These are phyloP conservation scores for Septoria petroselini DNA, from an alignment of 2,329 filamentous ascomycete species.

Conservation along the genomic window DNA sequence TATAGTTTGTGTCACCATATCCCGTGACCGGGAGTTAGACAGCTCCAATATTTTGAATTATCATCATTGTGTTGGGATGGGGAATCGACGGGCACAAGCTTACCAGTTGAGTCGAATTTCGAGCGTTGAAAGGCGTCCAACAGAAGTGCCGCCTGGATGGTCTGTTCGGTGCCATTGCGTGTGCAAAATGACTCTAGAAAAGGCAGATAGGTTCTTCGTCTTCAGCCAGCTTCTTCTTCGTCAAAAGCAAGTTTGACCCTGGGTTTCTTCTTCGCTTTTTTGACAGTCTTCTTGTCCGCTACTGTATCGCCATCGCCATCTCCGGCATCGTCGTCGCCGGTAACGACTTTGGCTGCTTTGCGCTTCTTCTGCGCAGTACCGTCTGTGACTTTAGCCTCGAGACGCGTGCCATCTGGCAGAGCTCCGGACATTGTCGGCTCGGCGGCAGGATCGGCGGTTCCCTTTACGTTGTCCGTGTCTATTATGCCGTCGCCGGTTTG, in stretches of 20 bases:
- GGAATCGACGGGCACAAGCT: background rate
- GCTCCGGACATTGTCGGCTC: constrained; percentile 28
- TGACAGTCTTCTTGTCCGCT: constrained; percentile 23
- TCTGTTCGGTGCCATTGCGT: too few relatives aligned
- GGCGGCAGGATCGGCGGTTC: constrained; percentile 23
- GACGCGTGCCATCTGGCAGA: constrained; percentile 25
- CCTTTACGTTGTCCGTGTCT: constrained; percentile 24
- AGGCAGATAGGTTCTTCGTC: too few relatives aligned
- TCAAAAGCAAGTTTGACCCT: constrained; percentile 40
- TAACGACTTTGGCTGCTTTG: constrained; percentile 38
- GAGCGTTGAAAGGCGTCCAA: too few relatives aligned
- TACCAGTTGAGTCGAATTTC: background rate
- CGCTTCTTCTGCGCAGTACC: constrained; percentile 37
- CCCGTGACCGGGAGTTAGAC: constrained; percentile 21
- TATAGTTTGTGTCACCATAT: constrained; percentile 31
- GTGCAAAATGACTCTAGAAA: too few relatives aligned
- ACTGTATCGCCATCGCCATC: constrained; percentile 15
- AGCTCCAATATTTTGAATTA: constrained; percentile 34
- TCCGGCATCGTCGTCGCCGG: constrained; percentile 30
- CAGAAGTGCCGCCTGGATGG: background rate
- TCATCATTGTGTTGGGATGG: constrained; percentile 20
- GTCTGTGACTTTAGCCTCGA: constrained; percentile 25
- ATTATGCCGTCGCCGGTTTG: constrained; percentile 1
- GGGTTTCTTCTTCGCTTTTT: constrained; percentile 37
- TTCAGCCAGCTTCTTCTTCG: constrained; percentile 32